Conservation (phyloP, 257 asterid genomes). For the Salvia miltiorrhiza region DNA sequence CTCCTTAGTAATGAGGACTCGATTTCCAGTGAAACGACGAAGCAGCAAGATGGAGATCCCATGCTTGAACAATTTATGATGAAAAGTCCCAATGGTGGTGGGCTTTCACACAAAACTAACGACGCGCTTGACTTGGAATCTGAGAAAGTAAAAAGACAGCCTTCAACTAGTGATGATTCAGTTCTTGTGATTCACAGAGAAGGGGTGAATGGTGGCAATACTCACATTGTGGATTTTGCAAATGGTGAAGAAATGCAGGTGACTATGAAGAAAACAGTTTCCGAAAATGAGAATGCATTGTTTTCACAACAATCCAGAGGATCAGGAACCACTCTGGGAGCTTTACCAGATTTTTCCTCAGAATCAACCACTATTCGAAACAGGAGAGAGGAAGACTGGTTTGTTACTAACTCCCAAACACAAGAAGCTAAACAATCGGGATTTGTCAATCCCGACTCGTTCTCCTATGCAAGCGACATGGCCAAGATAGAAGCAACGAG, state of each 20-base stretch:
- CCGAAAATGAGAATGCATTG: conserved; percentile 40
- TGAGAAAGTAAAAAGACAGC: conserved; percentile 35
- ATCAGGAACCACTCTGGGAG: conserved; percentile 26
- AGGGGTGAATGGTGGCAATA: conserved; percentile 32
- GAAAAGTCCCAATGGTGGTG: conserved; percentile 35
- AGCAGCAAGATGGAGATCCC: conserved; percentile 28
- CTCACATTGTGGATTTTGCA: conserved; percentile 35
- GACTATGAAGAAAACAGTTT: conserved; percentile 37
- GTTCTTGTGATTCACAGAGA: conserved; percentile 39
- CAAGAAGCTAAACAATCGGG: conserved; percentile 28
- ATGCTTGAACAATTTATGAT: conserved; percentile 39
- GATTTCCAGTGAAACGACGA: conserved; percentile 15
- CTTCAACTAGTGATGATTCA: conserved; percentile 46
- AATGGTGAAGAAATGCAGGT: conserved; percentile 43
- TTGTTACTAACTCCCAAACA: conserved; percentile 32
- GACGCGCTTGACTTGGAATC: conserved; percentile 32
- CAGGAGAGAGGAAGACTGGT: conserved; percentile 61
- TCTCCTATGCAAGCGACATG: conserved; percentile 28
- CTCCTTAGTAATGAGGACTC: conserved; percentile 59
- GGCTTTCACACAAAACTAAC: conserved; percentile 25
- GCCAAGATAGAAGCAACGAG: conserved; percentile 30
- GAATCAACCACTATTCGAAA: conserved; percentile 44
- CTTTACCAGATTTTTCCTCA: conserved; percentile 43
- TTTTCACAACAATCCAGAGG: conserved; percentile 32
- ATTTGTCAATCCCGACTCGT: conserved; percentile 27